Evolutionary conservation across 768 basidiomycete species (phyloP), one percentile per base, ranked within the genome.

Genomic region (Termitomyces sp.): DNA sequence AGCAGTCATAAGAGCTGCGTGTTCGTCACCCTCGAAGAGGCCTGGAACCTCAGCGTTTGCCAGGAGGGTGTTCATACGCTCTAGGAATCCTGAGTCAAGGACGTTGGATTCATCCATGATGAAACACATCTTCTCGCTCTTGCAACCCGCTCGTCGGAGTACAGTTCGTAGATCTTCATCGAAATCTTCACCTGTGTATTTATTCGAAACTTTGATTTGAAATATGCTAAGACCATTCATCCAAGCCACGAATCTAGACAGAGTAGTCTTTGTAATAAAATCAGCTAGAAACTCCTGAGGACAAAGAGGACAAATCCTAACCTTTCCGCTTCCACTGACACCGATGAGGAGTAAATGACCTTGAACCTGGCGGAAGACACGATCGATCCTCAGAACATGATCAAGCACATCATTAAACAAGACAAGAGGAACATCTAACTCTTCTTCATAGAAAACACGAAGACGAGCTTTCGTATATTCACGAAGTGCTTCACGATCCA

Each of bases 61-160:
- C 16, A 99, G 83, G 14, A 99, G 84, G 0, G 97, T 99, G 72
- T 99, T 99, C 96, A 99, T 98, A n/a, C 97, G 87, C 71, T 99
- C 97, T 63, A 99, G 76, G 82, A 99, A 99, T 49, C 97, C 97
- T 13, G 97, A 96, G 71, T 99, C 97, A 35, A 98, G 88, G 13
- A 98, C 97, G 67, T 99, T 98, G 4, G 97, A 98, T 72, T 99
- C 97, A 72, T 99, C 97, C 97, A 99, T 98, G 77, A 99, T 98
- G 81, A 99, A 99, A 71, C 95, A 98, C 51, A 99, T 89, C 76
- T 98, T 98, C 75, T 99, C 97, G 65, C 95, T 95, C 70, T 98
- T 99, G 79, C 95, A 98, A 6, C 97, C 97, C 7, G 96, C 81
- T 38, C 97, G 89, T 47, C 97, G 92, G 40, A 99, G 86, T 5